Base-by-base conservation (phyloP, 805 yeast genomes). In the Candida saitoana region DNA sequence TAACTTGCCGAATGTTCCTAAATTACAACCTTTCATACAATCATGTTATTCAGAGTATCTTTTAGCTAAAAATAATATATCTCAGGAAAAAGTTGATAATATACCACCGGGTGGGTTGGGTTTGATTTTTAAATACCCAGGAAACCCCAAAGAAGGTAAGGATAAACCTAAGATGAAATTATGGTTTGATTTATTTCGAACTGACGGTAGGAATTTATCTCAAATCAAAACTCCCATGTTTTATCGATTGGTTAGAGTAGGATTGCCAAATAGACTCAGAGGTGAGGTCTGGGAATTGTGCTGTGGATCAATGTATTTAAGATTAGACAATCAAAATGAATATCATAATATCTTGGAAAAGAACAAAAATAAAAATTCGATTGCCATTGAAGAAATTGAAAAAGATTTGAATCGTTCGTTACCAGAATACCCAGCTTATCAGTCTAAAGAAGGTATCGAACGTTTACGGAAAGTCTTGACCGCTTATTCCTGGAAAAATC, bases 221-320 rank as follows among this genome's bases (percentile, higher is more conserved):
- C 52, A 91, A 15, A 73, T 87, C 1, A 76, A 80, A 37, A 87
- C 84, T 42, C 87, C 81, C 30, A 78, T 81, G 56, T 95, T 88
- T 56, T 86, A 82, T 60, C 86, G 85, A 55, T 74, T 93, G 39
- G 76, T 93, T 6, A 73, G 97, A 39, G 93, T 90, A 12, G 98
- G 99, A 0, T 72, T 93, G 18, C 98, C 98, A n/a, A 91, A 91
- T 57, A 74, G 95, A 45, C 69, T 93, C 41, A 75, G 99, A 50
- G 99, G 99, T 30, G 99, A 93, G 56, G 69, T 93, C 11, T 93
- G 99, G 99, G 99, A 93, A 60, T 65, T 87, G 41, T 79, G 88
- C 40, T 79, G 87, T 34, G 99, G 99, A 3, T 82, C 96, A 0
- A 80, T 89, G 71, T 87, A 79, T 55, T 55, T 77, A 40, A 71